Percentiles rank a stretch among this genome's conserved stretches.
phyloP scores from a whole-genome alignment of 345 rosid genomes.

The Excoecaria cochinchinensis region DNA sequence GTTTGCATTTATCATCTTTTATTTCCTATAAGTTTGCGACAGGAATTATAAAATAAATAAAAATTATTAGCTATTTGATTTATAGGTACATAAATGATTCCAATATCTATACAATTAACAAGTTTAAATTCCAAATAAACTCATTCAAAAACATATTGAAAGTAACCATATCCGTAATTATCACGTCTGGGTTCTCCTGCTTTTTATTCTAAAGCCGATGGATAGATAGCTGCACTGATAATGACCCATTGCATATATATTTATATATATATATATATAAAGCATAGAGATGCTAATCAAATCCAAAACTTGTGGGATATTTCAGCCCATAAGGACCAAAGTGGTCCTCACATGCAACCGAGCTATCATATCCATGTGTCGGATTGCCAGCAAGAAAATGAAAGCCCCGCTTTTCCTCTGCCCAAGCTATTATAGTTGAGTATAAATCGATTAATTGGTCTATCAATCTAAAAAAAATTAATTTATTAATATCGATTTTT shows the following conservation, averaged over 20 bases:
- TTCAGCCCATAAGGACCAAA: not conserved
- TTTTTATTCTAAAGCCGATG: no score
- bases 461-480: no score
- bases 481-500: no score
- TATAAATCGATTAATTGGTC: no score
- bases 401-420: not conserved
- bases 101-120: no score
- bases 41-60: not conserved
- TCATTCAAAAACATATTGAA: no score
- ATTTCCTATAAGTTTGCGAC: constrained; percentile 9
- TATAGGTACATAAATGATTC: not conserved
- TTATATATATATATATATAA: not conserved
- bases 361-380: not conserved
- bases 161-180: no score
- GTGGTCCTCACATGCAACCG: constrained; percentile 2
- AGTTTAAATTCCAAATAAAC: no score
- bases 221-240: no score
- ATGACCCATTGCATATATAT: no score
- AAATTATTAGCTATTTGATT: not conserved
- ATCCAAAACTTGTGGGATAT: not conserved
- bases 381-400: not conserved
- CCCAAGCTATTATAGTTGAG: no score
- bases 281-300: not conserved
- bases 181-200: no score
- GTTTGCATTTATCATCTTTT: not conserved